These are phyloP conservation scores for Apiospora marii DNA, from an alignment of 2,329 filamentous ascomycete species.

Conservation along the genomic window DNA sequence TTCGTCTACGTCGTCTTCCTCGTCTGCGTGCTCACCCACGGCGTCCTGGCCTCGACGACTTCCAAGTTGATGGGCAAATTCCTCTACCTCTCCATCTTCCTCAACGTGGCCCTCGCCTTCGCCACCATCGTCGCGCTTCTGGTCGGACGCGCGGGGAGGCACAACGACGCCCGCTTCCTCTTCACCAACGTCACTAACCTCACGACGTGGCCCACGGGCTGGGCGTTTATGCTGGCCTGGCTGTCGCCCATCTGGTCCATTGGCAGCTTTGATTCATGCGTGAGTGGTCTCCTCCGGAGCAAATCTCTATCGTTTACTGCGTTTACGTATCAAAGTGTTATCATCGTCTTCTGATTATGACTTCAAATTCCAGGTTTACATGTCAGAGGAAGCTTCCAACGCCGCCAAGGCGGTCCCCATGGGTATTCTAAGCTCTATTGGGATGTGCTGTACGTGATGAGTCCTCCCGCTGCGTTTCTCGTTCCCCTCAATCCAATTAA, in stretches of 20 bases:
- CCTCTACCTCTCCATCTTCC: background rate
- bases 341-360: background rate
- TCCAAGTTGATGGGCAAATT: constrained; percentile 3
- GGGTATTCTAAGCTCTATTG: constrained; percentile 1
- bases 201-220: constrained; percentile 15
- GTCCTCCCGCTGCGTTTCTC: too few species aligned
- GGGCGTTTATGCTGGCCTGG: constrained; percentile 22
- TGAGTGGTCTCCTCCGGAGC: background rate
- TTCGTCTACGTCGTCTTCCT: constrained; percentile 15
- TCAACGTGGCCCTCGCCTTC: constrained; percentile 18
- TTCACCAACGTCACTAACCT: constrained; percentile 12
- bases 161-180: background rate
- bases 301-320: background rate
- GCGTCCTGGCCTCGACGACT: background rate
- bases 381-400: constrained; percentile 19
- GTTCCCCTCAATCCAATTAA: background rate
- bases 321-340: too few species aligned
- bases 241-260: constrained; percentile 22
- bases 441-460: constrained; percentile 7
- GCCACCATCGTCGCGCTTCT: constrained; percentile 21
- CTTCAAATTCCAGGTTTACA: background rate
- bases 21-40: background rate
- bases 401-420: constrained; percentile 7
- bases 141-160: background rate
- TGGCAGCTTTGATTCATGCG: constrained; percentile 1